These are phyloP conservation scores for Xylaria sp. DNA, from an alignment of 2,329 filamentous ascomycete species.

Conservation along the genomic window DNA sequence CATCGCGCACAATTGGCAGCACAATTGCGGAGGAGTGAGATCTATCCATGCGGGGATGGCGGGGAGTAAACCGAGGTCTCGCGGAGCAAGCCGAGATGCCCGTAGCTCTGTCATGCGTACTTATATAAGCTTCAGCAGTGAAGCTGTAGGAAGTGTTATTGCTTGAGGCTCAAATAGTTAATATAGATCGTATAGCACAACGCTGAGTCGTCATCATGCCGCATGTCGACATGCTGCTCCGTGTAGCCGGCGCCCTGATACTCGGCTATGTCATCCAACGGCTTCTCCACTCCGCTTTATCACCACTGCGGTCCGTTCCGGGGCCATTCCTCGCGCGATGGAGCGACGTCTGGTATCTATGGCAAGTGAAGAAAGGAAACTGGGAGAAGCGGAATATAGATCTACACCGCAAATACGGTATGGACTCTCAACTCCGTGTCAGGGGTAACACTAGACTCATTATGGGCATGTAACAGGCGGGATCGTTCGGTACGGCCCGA, in stretches of 20 bases:
- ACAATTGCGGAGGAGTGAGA: too few species aligned
- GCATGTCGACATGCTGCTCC: not conserved
- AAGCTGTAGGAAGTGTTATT: slow-evolving; percentile 43
- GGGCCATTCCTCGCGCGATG: slow-evolving; percentile 34
- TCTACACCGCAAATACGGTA: slow-evolving; percentile 28
- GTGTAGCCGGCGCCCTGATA: slow-evolving; percentile 1
- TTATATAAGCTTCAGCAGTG: too few species aligned
- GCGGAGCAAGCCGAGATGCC: too few species aligned
- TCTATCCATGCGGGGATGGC: too few species aligned
- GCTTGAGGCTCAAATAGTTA: slow-evolving; percentile 45
- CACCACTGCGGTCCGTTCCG: slow-evolving; percentile 25
- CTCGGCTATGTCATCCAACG: slow-evolving; percentile 12
- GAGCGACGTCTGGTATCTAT: slow-evolving; percentile 29
- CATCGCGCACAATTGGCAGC: too few species aligned
- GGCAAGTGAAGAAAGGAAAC: slow-evolving; percentile 17
- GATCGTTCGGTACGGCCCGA: slow-evolving; percentile 60
- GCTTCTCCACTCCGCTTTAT: slow-evolving; percentile 18
- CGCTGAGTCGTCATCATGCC: slow-evolving; percentile 2
- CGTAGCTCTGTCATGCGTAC: too few species aligned
- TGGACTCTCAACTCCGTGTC: not conserved
- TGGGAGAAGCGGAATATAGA: slow-evolving; percentile 29
- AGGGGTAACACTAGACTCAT: not conserved
- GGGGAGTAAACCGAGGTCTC: too few species aligned
- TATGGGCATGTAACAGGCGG: slow-evolving; percentile 40
- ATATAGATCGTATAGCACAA: not conserved